Evolutionary conservation across 2,329 filamentous ascomycete species (phyloP), one percentile per base, ranked within the genome.

Genomic region (Aspergillus sp.): DNA sequence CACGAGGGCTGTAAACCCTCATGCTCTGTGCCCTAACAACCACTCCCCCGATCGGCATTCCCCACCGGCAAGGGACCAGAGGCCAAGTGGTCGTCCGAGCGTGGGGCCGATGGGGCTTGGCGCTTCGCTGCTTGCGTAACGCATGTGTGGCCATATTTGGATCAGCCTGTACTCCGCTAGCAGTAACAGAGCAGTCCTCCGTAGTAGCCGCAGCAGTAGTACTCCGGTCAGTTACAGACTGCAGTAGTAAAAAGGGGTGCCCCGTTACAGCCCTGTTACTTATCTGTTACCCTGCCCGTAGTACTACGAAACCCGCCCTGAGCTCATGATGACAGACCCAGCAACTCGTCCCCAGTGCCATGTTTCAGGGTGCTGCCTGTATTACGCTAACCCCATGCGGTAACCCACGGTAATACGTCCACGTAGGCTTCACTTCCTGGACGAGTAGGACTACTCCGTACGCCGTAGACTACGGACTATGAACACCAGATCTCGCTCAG

Each of bases 111-210:
- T 56, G 56, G 60, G 59, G 55, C 63, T 54, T 56, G 53, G 55
- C 58, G 45, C 52, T 54, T 9, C 29, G 39, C 55, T 60, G 63
- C 63, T 66, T 66, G 63, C 63, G 63, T 66, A 66, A 66, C 64
- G 61, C 56, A 43, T 42, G 36, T 48, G 48, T 50, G 52, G 52
- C 52, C 57, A 61, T 59, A 63, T 64, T 63, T 58, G 52, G 63
- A 65, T 65, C 62, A 61, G 51, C 48, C 19, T 19, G 19, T 19
- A 19, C 19, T 19, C 19, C 19, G 19, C 19, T 19, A 19, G 19
- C 19, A 19, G 19, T 19, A 46, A 35, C 30, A 32, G 30, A 32
- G 30, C 30, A 32, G 30, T 5, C 1, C 30, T 32, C 30, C 8
- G 30, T 32, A 39, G 32, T 45, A 46, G 41, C 38, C 36, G 38